Evolutionary conservation across 306 rosid genomes (phyloP).

Genomic region (Dryas drummondii): DNA sequence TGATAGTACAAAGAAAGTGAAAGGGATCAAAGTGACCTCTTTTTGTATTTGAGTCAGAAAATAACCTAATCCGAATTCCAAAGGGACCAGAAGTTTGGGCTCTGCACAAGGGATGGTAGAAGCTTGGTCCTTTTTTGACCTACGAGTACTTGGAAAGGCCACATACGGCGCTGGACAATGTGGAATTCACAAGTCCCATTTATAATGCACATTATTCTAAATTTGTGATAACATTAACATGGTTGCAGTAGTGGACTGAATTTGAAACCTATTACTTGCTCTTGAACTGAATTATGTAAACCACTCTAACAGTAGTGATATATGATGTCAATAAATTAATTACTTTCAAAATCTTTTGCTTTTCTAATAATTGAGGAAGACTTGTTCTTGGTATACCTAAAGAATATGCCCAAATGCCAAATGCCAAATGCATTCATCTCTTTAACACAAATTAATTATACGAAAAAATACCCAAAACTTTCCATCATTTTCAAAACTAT

Average conservation of each 20-base stretch:
- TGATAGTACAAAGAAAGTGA: no score
- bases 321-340: not conserved
- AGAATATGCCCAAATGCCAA: not conserved
- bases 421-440: not conserved
- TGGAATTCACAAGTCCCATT: not conserved
- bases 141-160: not conserved
- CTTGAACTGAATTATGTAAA: constrained; percentile 1
- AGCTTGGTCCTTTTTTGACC: not conserved
- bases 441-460: not conserved
- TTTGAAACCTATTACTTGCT: not conserved
- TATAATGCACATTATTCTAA: not conserved
- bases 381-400: not conserved
- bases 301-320: not conserved
- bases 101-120: not conserved
- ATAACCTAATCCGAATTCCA: not conserved
- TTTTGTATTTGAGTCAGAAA: not conserved
- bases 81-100: not conserved
- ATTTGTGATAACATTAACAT: not conserved
- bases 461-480: not conserved
- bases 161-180: constrained; percentile 3
- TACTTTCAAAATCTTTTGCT: not conserved
- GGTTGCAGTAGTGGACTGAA: not conserved
- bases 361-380: constrained; percentile 19
- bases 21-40: no score
- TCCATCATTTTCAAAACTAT: not conserved